Evolutionary conservation across 1,284 basidiomycete species (phyloP).

Genomic region (Tilletia indica): DNA sequence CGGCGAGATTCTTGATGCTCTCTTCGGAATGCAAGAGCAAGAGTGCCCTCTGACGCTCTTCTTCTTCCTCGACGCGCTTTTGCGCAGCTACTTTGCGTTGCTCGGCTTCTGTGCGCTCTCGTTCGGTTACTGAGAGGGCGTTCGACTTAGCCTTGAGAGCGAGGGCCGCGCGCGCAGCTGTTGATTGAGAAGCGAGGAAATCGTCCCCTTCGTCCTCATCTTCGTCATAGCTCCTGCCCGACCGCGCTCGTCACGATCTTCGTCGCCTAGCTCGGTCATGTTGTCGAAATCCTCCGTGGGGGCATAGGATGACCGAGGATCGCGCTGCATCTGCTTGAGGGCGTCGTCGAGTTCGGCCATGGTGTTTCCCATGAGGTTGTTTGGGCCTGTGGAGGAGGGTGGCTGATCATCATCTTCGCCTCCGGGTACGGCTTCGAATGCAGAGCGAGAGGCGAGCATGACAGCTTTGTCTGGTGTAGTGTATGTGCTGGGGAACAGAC

Average conservation of each 20-base stretch:
- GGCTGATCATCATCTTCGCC: conserved; percentile 19
- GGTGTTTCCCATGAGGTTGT: conserved; percentile 17
- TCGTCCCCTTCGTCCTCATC: conserved; percentile 25
- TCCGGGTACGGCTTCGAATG: conserved; percentile 26
- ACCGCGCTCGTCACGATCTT: background rate
- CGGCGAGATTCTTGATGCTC: background rate
- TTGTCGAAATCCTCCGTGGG: background rate
- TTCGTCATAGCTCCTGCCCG: background rate
- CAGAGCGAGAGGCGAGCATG: conserved; percentile 29
- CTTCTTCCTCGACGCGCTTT: conserved; percentile 43
- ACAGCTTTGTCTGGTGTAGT: conserved; percentile 60
- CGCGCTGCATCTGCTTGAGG: conserved; percentile 12
- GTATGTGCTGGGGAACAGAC: conserved; percentile 88
- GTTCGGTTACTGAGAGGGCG: conserved; percentile 32
- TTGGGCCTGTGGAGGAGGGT: background rate
- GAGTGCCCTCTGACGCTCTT: conserved; percentile 34
- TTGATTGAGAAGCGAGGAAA: conserved; percentile 14
- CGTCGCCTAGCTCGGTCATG: background rate
- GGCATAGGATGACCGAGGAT: background rate
- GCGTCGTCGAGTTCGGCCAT: conserved; percentile 17
- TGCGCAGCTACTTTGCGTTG: conserved; percentile 38
- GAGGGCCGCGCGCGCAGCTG: conserved; percentile 47
- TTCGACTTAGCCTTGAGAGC: conserved; percentile 50
- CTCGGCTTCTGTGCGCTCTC: conserved; percentile 36
- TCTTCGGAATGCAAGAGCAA: background rate